These are phyloP conservation scores for Fistulinella prunicolor DNA, from an alignment of 768 basidiomycete species.

Conservation along the genomic window DNA sequence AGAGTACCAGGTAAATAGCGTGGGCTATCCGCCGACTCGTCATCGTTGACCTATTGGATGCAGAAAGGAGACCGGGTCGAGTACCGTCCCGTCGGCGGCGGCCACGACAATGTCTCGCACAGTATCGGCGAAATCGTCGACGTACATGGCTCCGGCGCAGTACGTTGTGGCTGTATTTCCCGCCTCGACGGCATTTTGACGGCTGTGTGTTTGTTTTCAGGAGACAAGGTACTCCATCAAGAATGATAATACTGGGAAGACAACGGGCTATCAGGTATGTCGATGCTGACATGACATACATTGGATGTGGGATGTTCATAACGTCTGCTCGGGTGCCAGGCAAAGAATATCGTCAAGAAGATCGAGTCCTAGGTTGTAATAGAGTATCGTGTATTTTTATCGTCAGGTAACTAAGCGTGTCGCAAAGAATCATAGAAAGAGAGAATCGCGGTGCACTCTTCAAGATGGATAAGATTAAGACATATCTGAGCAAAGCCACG, in stretches of 20 bases:
- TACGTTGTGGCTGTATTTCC: slow-evolving; percentile 14
- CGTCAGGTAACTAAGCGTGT: background rate
- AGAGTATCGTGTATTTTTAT: slow-evolving; percentile 6
- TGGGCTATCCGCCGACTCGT: fast-evolving
- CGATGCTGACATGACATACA: too few species aligned
- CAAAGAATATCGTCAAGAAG: slow-evolving; percentile 38
- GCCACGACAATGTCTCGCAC: slow-evolving; percentile 38
- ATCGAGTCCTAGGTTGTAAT: background rate
- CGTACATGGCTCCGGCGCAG: slow-evolving; percentile 33
- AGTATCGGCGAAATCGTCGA: slow-evolving; percentile 35
- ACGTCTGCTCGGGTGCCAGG: slow-evolving; percentile 23
- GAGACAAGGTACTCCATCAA: slow-evolving; percentile 36
- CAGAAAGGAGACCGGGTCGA: slow-evolving; percentile 42
- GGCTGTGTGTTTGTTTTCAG: slow-evolving; percentile 15
- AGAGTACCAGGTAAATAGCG: slow-evolving; percentile 21
- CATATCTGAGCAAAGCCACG: too few species aligned
- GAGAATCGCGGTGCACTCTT: too few species aligned
- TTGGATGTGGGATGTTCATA: too few species aligned
- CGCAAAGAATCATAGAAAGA: too few species aligned
- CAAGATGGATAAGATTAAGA: too few species aligned
- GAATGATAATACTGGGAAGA: slow-evolving; percentile 44
- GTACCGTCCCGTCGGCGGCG: slow-evolving; percentile 43
- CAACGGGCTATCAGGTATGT: slow-evolving; percentile 36
- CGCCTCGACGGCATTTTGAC: background rate
- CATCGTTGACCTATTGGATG: background rate